These are phyloP conservation scores for Sarcomyxa edulis DNA, from an alignment of 768 basidiomycete genomes.

Conservation along the genomic window DNA sequence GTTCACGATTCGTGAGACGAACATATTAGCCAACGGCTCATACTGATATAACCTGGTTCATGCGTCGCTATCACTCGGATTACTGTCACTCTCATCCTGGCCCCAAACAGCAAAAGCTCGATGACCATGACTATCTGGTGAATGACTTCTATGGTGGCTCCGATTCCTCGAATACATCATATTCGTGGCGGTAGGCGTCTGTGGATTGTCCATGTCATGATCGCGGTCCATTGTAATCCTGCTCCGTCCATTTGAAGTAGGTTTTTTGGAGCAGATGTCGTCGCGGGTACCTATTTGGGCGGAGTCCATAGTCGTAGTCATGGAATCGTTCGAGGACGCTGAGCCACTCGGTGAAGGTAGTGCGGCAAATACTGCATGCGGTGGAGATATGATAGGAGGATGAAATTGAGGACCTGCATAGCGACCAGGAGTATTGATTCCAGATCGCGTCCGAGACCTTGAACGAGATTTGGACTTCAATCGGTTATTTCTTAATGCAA, in stretches of 20 bases:
- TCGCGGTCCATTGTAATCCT: conserved; percentile 60
- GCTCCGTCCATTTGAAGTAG: conserved; percentile 39
- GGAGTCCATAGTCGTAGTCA: conserved; percentile 26
- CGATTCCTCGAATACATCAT: conserved; percentile 18
- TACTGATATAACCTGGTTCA: no score
- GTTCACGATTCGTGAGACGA: no score
- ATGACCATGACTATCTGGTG: conserved; percentile 33
- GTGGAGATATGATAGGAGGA: conserved; percentile 37
- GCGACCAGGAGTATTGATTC: conserved; percentile 60
- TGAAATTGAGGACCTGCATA: conserved; percentile 48
- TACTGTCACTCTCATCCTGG: conserved; percentile 85
- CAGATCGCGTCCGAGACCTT: conserved; percentile 41
- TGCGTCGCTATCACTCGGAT: conserved; percentile 70
- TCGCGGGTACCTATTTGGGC: conserved; percentile 47
- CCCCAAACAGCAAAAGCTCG: conserved; percentile 84
- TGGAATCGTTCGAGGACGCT: conserved; percentile 27
- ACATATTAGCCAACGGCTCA: no score
- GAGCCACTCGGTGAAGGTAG: conserved; percentile 28
- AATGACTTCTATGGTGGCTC: conserved; percentile 30
- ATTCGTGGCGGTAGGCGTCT: conserved; percentile 57
- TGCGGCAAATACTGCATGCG: conserved; percentile 46
- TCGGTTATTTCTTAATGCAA: not conserved
- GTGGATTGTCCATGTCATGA: conserved; percentile 43
- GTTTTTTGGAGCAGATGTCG: conserved; percentile 35
- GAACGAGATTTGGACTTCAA: conserved; percentile 36